Evolutionary conservation across 116 monocot species (phyloP).

Genomic region (Zostera marina): DNA sequence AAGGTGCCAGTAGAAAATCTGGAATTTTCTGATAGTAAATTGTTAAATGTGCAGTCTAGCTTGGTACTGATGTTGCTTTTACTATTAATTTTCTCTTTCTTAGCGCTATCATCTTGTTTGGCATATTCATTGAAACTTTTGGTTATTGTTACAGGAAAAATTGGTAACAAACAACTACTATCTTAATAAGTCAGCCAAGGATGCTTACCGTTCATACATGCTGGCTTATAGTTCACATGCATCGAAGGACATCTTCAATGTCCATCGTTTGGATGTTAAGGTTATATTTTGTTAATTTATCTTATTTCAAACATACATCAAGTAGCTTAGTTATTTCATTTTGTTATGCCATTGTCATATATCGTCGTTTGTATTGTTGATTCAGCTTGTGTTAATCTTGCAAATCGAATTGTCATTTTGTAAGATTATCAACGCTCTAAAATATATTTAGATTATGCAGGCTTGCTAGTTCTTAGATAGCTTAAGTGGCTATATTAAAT

Average conservation of each 20-base stretch:
- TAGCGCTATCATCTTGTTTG: neutral
- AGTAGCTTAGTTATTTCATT: too few species aligned
- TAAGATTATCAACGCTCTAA: too few species aligned
- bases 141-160: constrained; percentile 36
- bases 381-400: too few species aligned
- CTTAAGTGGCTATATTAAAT: too few species aligned
- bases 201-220: constrained; percentile 84
- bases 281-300: constrained; percentile 12
- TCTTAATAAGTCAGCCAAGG: constrained; percentile 80
- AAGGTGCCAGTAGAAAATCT: constrained; percentile 82
- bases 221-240: constrained; percentile 83
- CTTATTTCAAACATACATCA: neutral
- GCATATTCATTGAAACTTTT: neutral
- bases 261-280: constrained; percentile 74
- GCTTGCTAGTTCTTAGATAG: too few species aligned
- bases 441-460: too few species aligned
- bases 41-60: constrained; percentile 75
- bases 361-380: neutral
- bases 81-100: neutral
- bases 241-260: constrained; percentile 75
- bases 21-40: constrained; percentile 54
- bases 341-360: too few species aligned
- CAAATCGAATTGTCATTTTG: too few species aligned
- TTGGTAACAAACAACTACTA: constrained; percentile 71
- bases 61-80: constrained; percentile 29